Evolutionary conservation across 164 flowering plant genomes (phyloP).

Genomic region (Dillenia suffruticosa): DNA sequence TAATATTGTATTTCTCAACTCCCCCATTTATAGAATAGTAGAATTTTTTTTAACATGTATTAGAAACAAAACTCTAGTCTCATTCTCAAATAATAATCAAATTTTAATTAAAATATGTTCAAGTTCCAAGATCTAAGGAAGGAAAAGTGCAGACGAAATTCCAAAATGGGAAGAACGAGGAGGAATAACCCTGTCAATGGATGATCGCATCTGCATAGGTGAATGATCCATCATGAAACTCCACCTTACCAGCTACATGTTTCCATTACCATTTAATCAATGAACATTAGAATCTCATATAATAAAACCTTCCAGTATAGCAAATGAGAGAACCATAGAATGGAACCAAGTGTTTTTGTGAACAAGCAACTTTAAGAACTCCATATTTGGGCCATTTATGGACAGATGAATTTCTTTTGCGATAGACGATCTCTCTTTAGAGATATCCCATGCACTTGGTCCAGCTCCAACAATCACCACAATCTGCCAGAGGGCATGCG

Average conservation of each 20-base stretch:
- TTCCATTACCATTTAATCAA: no score
- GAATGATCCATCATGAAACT: slow-evolving; percentile 32
- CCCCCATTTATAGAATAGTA: no score
- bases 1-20: no score
- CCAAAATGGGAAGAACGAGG: no score
- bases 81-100: no score
- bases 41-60: no score
- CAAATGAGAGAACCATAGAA: slow-evolving; percentile 12
- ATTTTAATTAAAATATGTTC: no score
- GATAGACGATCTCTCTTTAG: slow-evolving; percentile 24
- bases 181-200: slow-evolving; percentile 36
- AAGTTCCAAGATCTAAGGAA: no score
- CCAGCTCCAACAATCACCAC: slow-evolving; percentile 38
- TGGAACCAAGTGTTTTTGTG: slow-evolving; percentile 26
- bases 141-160: no score
- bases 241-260: slow-evolving; percentile 27
- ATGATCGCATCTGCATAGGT: slow-evolving; percentile 31
- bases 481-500: slow-evolving; percentile 39
- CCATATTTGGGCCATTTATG: slow-evolving; percentile 18
- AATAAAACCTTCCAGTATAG: no score
- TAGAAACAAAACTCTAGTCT: no score
- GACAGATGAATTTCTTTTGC: slow-evolving; percentile 44
- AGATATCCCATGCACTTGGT: slow-evolving; percentile 37
- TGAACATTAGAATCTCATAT: no score
- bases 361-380: slow-evolving; percentile 6